Base-by-base conservation (phyloP, 306 rosid species). In the Malus sylvestris region DNA sequence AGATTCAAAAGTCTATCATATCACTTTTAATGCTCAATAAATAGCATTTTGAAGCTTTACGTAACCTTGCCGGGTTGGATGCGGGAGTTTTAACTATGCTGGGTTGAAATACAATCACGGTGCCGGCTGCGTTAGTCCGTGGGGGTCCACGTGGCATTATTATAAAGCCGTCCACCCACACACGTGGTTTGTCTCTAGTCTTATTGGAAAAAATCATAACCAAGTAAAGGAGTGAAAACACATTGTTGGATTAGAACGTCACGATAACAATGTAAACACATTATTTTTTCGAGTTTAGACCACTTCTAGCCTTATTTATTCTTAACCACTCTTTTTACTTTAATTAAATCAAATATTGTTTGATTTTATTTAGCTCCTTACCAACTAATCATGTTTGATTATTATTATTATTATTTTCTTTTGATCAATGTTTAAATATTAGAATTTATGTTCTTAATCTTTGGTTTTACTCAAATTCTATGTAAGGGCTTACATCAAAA, bases 141-240 rank as follows among this genome's bases (percentile, higher is more conserved):
- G 68, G 51, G 30, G 62, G 70, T 74, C 78, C 70, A 74, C 70
- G 27, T 16, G 19, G 70, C 5, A 74, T 74, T 45, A 74, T 45
- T 45, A 45, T 62, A 22, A 32, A 74, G 78, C 61, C 49, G 61
- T 45, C 22, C 78, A 7, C 35, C 16, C 22, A 49, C 58, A 59
- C 22, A 38, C 15, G 4, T 12, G 19, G 71, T 29, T 29, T 53
- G 19, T 61, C 15, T 27, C 61, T 18, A 19, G 44, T 20, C 44
- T 29, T 29, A 11, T 62, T 2, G 12, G 45, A 40, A 3, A 40
- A 40, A 40, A 40, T 2, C 3, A 3, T 40, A 40, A 40, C 11
- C 11, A 40, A 40, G 11, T 40, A 0, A 9, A 40, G 0, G 1
- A 46, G 2, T 14, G 18, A 46, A 0, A 0, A 46, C 2, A 1